Conservation (phyloP, 495 filamentous ascomycete species). For the Trichoderma orchidacearum region DNA sequence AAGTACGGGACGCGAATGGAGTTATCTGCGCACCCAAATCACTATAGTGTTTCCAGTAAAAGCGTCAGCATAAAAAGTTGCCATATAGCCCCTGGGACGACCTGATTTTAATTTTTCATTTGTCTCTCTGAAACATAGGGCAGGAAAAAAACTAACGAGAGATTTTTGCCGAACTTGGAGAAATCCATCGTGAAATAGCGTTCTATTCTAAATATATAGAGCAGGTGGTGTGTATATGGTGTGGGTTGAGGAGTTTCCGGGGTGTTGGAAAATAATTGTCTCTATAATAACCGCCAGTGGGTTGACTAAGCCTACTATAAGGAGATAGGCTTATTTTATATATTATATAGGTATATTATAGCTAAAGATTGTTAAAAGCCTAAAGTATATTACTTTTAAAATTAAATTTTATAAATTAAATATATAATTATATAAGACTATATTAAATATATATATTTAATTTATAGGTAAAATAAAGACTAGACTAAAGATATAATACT, state of each 20-base stretch:
- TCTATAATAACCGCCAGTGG: not conserved
- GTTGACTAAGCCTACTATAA: not conserved
- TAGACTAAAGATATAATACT: too few species aligned
- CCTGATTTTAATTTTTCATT: too few species aligned
- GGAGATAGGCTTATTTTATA: not conserved
- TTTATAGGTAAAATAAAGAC: too few species aligned
- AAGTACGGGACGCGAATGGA: conserved; percentile 83
- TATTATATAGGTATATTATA: not conserved
- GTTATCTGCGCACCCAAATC: conserved; percentile 46
- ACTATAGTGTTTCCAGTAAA: conserved; percentile 11
- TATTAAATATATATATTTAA: not conserved
- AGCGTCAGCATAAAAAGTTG: too few species aligned
- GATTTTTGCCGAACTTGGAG: conserved; percentile 4
- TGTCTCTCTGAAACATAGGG: not conserved
- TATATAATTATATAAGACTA: too few species aligned
- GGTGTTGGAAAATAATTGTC: not conserved
- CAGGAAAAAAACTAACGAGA: conserved; percentile 2
- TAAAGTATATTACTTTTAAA: not conserved
- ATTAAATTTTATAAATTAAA: not conserved
- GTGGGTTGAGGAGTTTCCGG: not conserved
- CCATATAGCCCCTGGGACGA: too few species aligned
- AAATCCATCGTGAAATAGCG: conserved; percentile 3
- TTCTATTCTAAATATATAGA: not conserved
- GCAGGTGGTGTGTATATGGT: not conserved
- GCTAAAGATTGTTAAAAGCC: not conserved